phyloP scores from a whole-genome alignment of 257 asterid species.

The Gentiana macrophylla region DNA sequence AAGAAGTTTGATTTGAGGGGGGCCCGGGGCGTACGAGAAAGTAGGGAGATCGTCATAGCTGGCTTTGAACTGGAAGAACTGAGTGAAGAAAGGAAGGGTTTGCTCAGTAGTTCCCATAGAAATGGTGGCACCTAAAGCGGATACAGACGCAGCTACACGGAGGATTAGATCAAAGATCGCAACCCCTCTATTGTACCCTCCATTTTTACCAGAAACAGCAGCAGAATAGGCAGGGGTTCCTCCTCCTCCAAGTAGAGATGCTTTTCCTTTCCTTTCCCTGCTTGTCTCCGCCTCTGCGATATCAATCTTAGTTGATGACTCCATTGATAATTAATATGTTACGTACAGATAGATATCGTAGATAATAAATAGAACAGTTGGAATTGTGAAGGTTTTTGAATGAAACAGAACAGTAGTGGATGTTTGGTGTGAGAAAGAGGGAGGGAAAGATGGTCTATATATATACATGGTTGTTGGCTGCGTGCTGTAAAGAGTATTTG shows the following conservation, averaged over 20 bases:
- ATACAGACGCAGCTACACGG: constrained; percentile 46
- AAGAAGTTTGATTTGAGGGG: neutral
- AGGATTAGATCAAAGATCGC: constrained; percentile 69
- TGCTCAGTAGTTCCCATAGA: constrained; percentile 77
- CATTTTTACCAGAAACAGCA: neutral
- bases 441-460: constrained; percentile 6
- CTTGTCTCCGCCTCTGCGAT: constrained; percentile 58
- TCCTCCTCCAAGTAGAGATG: constrained; percentile 39
- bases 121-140: constrained; percentile 57
- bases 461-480: neutral
- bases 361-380: neutral
- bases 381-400: neutral
- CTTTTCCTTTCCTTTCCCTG: constrained; percentile 70
- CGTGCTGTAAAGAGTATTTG: neutral
- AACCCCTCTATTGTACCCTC: constrained; percentile 38
- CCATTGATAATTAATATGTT: constrained; percentile 18
- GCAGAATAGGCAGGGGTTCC: constrained; percentile 7
- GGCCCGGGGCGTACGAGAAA: constrained; percentile 61
- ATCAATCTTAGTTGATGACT: constrained; percentile 41
- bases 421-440: constrained; percentile 26
- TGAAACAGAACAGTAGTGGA: neutral
- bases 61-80: constrained; percentile 87
- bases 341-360: neutral
- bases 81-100: constrained; percentile 88
- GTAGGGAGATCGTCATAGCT: constrained; percentile 74